These are phyloP conservation scores for Candida saitoana DNA, from an alignment of 805 yeast species.

Conservation along the genomic window DNA sequence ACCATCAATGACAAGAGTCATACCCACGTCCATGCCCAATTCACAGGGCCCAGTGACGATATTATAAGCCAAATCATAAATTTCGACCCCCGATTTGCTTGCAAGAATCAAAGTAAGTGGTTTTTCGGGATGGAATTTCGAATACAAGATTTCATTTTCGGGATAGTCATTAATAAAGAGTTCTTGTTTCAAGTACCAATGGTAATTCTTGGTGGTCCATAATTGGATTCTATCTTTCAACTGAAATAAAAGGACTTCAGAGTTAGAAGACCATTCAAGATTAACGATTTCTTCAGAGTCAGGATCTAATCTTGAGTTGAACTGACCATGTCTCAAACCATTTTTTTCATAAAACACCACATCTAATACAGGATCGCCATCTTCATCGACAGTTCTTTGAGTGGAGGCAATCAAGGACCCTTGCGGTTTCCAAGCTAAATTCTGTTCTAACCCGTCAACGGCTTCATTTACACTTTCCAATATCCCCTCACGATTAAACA, in stretches of 20 bases:
- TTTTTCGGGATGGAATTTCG: conserved; percentile 87
- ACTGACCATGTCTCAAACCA: conserved; percentile 88
- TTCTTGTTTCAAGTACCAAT: conserved; percentile 92
- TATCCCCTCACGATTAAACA: conserved; percentile 73
- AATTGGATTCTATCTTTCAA: conserved; percentile 63
- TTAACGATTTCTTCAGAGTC: conserved; percentile 41
- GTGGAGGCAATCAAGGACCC: conserved; percentile 84
- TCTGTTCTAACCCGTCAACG: conserved; percentile 72
- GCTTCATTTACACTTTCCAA: conserved; percentile 86
- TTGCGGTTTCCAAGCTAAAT: conserved; percentile 83
- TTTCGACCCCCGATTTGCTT: conserved; percentile 47
- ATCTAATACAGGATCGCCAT: conserved; percentile 44
- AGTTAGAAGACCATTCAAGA: conserved; percentile 75
- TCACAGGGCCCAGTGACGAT: conserved; percentile 65
- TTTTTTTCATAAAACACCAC: conserved; percentile 86
- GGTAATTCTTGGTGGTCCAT: conserved; percentile 91
- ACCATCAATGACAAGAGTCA: conserved; percentile 81
- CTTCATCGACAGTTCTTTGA: conserved; percentile 57
- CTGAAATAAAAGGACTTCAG: conserved; percentile 73
- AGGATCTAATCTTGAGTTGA: conserved; percentile 60
- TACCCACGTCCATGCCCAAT: conserved; percentile 70
- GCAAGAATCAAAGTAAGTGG: conserved; percentile 72
- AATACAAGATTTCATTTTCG: conserved; percentile 33
- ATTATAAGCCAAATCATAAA: conserved; percentile 63
- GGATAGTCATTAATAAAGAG: conserved; percentile 33